Evolutionary conservation across 257 asterid species (phyloP).

Genomic region (Solanum neorickii): DNA sequence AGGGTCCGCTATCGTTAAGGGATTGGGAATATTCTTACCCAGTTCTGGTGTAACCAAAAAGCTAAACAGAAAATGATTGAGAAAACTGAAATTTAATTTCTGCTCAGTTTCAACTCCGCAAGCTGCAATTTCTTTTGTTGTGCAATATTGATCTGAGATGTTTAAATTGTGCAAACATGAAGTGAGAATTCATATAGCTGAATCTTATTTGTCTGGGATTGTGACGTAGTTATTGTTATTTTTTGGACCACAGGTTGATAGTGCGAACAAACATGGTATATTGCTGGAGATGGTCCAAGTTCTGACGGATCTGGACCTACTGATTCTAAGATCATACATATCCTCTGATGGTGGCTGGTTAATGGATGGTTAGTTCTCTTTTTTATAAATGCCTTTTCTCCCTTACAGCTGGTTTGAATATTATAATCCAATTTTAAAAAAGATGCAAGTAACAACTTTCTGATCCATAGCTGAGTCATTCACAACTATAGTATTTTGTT

Average conservation of each 20-base stretch:
- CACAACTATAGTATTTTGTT: conserved; percentile 1
- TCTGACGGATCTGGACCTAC: conserved; percentile 74
- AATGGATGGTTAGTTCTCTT: conserved; percentile 69
- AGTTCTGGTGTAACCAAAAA: background rate
- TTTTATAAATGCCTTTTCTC: background rate
- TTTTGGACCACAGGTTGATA: conserved; percentile 52
- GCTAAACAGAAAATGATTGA: background rate
- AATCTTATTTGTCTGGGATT: background rate
- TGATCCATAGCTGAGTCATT: conserved; percentile 8
- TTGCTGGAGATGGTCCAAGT: conserved; percentile 91
- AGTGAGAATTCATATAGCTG: background rate
- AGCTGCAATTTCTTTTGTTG: background rate
- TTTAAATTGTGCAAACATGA: background rate
- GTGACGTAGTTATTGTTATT: background rate
- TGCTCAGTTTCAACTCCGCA: background rate
- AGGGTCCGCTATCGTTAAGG: background rate
- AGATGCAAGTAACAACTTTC: background rate
- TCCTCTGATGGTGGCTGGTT: conserved; percentile 94
- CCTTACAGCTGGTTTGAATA: background rate
- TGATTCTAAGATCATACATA: conserved; percentile 80
- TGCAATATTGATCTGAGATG: background rate
- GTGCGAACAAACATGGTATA: conserved; percentile 81
- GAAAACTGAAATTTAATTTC: background rate
- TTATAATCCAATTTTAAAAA: background rate
- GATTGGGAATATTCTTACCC: background rate